Conservation (phyloP, 1,139 yeast genomes). For the Geotrichum macrosporum region DNA sequence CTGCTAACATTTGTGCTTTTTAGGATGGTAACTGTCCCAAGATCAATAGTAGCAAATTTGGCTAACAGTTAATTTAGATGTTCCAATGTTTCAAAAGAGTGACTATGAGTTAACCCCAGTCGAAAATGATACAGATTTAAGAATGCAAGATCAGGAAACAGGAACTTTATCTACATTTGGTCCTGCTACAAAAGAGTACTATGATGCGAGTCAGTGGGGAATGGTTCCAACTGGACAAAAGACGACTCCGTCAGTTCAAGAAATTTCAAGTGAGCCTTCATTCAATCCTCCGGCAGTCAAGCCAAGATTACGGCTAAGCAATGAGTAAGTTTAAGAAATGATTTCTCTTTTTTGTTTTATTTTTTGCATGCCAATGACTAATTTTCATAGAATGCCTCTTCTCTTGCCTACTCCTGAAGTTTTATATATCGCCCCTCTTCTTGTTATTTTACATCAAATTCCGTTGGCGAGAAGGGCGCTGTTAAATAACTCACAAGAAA, state of each 20-base stretch:
- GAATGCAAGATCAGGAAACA: constrained; percentile 19
- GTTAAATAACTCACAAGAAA: constrained; percentile 33
- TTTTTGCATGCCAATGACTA: too few species aligned
- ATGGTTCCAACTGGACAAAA: constrained; percentile 25
- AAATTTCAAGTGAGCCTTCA: constrained; percentile 13
- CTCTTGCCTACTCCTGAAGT: constrained; percentile 40
- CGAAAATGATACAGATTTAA: constrained; percentile 14
- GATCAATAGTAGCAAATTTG: too few species aligned
- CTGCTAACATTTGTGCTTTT: too few species aligned
- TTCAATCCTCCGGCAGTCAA: constrained; percentile 14
- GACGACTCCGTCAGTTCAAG: constrained; percentile 8
- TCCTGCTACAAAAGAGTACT: constrained; percentile 31
- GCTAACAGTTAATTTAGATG: constrained; percentile 20
- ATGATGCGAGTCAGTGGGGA: constrained; percentile 32
- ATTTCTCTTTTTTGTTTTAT: too few species aligned
- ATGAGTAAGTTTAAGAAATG: constrained; percentile 16
- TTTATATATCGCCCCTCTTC: constrained; percentile 42
- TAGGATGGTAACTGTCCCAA: constrained; percentile 18
- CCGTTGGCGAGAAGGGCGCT: constrained; percentile 41
- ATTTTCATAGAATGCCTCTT: constrained; percentile 32
- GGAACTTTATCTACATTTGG: constrained; percentile 25
- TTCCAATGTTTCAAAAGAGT: constrained; percentile 21
- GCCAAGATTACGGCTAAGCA: constrained; percentile 20
- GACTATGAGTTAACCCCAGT: constrained; percentile 22
- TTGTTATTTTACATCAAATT: constrained; percentile 44